These are phyloP conservation scores for Cercospora berteroae DNA, from an alignment of 2,329 filamentous ascomycete genomes.

Conservation along the genomic window DNA sequence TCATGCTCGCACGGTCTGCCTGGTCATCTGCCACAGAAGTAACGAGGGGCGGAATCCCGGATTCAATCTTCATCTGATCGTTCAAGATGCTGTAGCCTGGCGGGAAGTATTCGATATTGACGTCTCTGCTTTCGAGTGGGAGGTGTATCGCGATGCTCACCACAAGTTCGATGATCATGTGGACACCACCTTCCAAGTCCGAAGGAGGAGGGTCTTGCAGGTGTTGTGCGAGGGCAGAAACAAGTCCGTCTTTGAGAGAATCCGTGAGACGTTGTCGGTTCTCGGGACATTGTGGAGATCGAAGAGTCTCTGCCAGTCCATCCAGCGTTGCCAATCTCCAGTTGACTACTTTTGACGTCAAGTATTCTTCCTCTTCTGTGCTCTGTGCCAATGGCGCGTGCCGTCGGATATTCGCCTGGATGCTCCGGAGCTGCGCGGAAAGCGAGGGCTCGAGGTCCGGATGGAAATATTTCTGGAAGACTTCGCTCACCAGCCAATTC, in stretches of 20 bases:
- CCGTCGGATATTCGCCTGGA: constrained; percentile 82
- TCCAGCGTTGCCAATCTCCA: constrained; percentile 95
- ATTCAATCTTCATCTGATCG: constrained; percentile 81
- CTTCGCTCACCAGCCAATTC: constrained; percentile 83
- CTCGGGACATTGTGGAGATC: constrained; percentile 62
- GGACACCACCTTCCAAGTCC: constrained; percentile 81
- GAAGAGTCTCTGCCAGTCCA: constrained; percentile 72
- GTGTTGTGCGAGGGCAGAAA: constrained; percentile 68
- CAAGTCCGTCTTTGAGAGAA: constrained; percentile 65
- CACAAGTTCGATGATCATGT: constrained; percentile 90
- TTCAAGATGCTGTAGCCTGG: constrained; percentile 70
- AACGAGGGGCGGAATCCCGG: constrained; percentile 49
- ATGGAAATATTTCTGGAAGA: constrained; percentile 91
- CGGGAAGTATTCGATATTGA: constrained; percentile 79
- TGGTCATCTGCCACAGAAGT: constrained; percentile 45
- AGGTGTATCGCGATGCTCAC: constrained; percentile 82
- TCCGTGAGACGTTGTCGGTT: constrained; percentile 60
- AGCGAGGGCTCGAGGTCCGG: constrained; percentile 75
- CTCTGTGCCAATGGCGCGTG: constrained; percentile 71
- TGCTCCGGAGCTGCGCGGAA: constrained; percentile 75
- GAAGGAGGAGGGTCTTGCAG: constrained; percentile 73
- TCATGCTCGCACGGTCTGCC: constrained; percentile 42
- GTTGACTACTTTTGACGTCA: constrained; percentile 81
- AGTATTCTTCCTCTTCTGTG: constrained; percentile 83
- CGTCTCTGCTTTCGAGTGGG: constrained; percentile 86